Base-by-base conservation (phyloP, 2,329 filamentous ascomycete species). In the Lizonia empirigonia region DNA sequence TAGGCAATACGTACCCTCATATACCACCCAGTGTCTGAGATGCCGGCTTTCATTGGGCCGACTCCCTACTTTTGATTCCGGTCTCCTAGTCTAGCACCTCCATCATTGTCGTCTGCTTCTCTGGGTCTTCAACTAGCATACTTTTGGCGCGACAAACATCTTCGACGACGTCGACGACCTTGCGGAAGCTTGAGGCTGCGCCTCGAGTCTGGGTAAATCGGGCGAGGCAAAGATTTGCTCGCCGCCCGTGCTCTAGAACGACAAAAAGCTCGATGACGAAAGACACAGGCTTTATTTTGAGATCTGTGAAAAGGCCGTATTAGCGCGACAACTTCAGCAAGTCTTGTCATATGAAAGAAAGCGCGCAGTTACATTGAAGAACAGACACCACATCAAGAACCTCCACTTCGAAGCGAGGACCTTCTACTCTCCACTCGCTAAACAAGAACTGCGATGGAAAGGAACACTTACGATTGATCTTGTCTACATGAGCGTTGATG, bases 181-280 rank as follows among this genome's bases (percentile, higher is more conserved):
- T 86, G 69, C 90, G 83, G 76, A 97, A 96, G 62, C 89, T 94
- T 64, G 88, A 94, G 29, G 90, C 91, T 1, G 93, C 92, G n/a
- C 93, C 94, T 50, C 87, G 87, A 68, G 94, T 91, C 68, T 97
- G 92, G 1, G 89, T 93, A 71, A 97, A 90, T 27, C 90, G 87
- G 23, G 90, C 85, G 58, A 97, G 85, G 70, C 88, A 89, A 45
- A 97, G 81, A 7, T 87, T 87, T 36, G 85, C 86, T 58, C 85
- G 86, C 64, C 84, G 87, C 38, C 90, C 90, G 67, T 94, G 89
- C 75, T 96, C 90, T 55, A 96, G 88, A 29, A 96, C 88, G 1
- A 88, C 91, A 77, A 95, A 95, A 55, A 97, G 82, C 71, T 97
- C 91, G 29, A 87, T 85, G 13, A 90, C 88, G 73, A 97, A 92